These are phyloP conservation scores for Tylopilus vinaceipallidus DNA, from an alignment of 768 basidiomycete genomes.

Conservation along the genomic window DNA sequence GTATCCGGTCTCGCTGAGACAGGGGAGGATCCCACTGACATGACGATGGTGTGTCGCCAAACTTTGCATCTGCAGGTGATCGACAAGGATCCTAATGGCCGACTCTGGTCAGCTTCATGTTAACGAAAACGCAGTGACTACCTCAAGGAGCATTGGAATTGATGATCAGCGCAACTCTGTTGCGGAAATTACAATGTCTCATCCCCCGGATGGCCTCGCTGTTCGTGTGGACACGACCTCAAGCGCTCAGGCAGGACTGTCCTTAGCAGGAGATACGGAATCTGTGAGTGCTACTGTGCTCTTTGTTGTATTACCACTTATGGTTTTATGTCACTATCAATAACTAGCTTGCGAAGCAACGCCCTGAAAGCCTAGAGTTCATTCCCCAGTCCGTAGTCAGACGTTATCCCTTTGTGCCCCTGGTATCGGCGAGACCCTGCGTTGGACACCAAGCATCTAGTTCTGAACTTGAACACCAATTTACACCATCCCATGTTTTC, in stretches of 20 bases:
- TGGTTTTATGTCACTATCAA: not conserved
- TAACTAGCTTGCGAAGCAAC: slow-evolving; percentile 6
- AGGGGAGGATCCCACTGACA: not conserved
- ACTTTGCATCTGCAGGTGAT: not conserved
- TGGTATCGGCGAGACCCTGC: not conserved
- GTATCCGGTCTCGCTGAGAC: not conserved
- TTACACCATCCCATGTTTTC: not conserved
- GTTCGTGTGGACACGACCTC: not conserved
- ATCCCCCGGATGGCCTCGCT: not conserved
- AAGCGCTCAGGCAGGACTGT: not conserved
- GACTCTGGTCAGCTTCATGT: slow-evolving; percentile 1
- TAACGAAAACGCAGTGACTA: not conserved
- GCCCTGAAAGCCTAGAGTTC: slow-evolving; percentile 24
- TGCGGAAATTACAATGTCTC: not conserved
- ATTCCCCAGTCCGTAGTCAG: slow-evolving; percentile 27
- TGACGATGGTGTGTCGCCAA: slow-evolving; percentile 6
- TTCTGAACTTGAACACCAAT: not conserved
- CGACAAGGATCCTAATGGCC: slow-evolving; percentile 1
- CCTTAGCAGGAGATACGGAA: not conserved
- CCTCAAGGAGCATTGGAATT: not conserved
- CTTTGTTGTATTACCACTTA: not conserved
- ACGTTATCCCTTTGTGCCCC: slow-evolving; percentile 17
- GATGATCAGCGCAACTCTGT: not conserved
- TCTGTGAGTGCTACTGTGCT: slow-evolving; percentile 7
- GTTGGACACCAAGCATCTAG: not conserved